Conservation (phyloP, 441 rosid species). For the Syzygium syzygioides region DNA sequence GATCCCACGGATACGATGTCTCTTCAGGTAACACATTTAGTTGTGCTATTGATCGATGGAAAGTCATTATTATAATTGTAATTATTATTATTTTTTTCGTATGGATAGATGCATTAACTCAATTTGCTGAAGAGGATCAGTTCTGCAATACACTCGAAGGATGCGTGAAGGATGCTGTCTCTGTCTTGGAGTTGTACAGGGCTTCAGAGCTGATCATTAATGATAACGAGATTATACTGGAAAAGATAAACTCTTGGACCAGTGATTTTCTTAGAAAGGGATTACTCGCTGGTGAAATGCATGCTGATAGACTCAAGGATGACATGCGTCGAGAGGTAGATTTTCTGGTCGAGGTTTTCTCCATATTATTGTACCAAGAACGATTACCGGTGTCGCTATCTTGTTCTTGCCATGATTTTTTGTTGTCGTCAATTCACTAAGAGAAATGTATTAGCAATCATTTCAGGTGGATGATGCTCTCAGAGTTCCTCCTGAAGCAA, state of each 20-base stretch:
- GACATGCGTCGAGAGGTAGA: constrained; percentile 32
- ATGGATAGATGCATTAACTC: background rate
- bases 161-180: background rate
- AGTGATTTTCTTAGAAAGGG: constrained; percentile 32
- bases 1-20: background rate
- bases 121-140: background rate
- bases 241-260: constrained; percentile 8
- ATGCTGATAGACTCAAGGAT: constrained; percentile 16
- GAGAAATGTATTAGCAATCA: background rate
- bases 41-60: background rate
- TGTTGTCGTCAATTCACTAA: background rate
- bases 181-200: constrained; percentile 7
- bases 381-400: background rate
- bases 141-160: background rate
- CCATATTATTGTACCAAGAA: background rate
- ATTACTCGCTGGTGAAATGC: constrained; percentile 21
- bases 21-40: background rate
- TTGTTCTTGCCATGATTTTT: background rate
- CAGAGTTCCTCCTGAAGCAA: background rate
- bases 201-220: background rate
- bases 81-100: background rate
- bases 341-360: background rate
- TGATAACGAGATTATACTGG: background rate
- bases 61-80: background rate
- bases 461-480: constrained; percentile 15